These are phyloP conservation scores for Cephalotrichum gorgonifer DNA, from an alignment of 2,329 filamentous ascomycete genomes.

Conservation along the genomic window DNA sequence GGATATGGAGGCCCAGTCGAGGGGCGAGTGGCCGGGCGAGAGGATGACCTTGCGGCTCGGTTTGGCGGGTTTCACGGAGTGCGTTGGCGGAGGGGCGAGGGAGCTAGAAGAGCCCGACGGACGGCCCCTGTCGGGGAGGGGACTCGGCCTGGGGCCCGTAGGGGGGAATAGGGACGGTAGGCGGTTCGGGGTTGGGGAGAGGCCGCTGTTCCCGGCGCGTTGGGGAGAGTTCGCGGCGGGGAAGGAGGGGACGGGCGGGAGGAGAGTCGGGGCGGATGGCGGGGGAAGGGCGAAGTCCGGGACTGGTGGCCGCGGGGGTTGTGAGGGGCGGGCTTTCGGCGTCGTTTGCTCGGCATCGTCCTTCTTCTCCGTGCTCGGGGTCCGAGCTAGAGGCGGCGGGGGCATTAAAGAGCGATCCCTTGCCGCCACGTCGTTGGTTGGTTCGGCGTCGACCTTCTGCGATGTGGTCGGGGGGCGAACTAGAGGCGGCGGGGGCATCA, in stretches of 20 bases:
- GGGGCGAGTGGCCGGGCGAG: slow-evolving; percentile 82
- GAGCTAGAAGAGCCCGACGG: slow-evolving; percentile 18
- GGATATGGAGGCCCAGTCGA: slow-evolving; percentile 86
- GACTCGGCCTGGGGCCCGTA: slow-evolving; percentile 40
- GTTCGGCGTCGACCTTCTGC: slow-evolving; percentile 6
- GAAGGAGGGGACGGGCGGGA: slow-evolving; percentile 27
- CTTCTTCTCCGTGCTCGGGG: slow-evolving; percentile 10
- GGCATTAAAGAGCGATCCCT: slow-evolving; percentile 24
- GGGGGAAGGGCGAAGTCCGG: slow-evolving; percentile 15
- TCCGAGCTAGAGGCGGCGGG: slow-evolving; percentile 20
- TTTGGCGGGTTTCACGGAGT: slow-evolving; percentile 39
- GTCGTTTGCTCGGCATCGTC: slow-evolving; percentile 31
- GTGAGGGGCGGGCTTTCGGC: slow-evolving; percentile 31
- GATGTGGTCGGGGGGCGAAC: slow-evolving; percentile 13
- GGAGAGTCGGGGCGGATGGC: slow-evolving; percentile 8
- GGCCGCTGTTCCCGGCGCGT: slow-evolving; percentile 26
- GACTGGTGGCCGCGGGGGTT: slow-evolving; percentile 20
- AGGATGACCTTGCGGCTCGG: slow-evolving; percentile 65
- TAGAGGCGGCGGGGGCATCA: slow-evolving; percentile 17
- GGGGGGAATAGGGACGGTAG: slow-evolving; percentile 23
- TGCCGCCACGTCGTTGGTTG: slow-evolving; percentile 3
- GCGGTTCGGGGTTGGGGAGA: slow-evolving; percentile 27
- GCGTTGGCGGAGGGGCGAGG: slow-evolving; percentile 46
- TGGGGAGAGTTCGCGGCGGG: slow-evolving; percentile 42
- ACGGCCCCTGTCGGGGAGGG: slow-evolving; percentile 29